Base-by-base conservation (phyloP, 495 filamentous ascomycete species). In the Talaromyces nanjingensis region DNA sequence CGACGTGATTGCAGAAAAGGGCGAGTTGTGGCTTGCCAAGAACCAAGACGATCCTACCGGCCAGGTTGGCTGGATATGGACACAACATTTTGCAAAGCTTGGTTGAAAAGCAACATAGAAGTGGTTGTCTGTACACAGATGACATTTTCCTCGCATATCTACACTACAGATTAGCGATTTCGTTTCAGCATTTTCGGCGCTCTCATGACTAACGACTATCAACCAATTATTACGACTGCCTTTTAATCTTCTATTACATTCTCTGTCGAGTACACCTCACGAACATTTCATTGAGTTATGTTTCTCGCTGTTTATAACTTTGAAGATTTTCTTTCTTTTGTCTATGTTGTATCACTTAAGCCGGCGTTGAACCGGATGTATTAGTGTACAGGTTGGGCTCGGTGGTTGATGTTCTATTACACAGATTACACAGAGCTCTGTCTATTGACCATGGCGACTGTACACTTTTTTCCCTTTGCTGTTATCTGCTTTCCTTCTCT, bases 21-120 rank as follows among this genome's bases (percentile, higher is more conserved):
- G 94, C 59, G 94, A 98, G 77, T 87, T 98, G 16, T 98, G 94
- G 96, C 87, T 98, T 33, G 94, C 94, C 6, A 90, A 89, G 71
- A 98, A 98, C 70, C 94, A 98, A 74, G 94, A 98, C 71, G 96
- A 98, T 74, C 77, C 83, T 4, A 78, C 76, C 18, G 81, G 85
- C 24, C 79, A 85, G 65, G 84, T 97, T n/a, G 94, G 94, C 49
- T 98, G 94, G 94, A 96, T 98, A 65, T 98, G 94, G 94, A 94
- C 90, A 69, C 96, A 96, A 71, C 94, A 98, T 76, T 98, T 98
- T 77, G 91, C 89, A 57, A 91, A 90, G 63, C 71, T 92, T 7
- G 49, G 18, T 53, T 20, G 49, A 53, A 20, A 31, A 6, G 47
- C n/a, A 11, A n/a, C n/a, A 20, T 20, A 12, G 22, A 24, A 24